Evolutionary conservation across 139 green algal genomes (phyloP), one percentile per base, ranked within the genome.

Genomic region (Chlamydomonas applanata): DNA sequence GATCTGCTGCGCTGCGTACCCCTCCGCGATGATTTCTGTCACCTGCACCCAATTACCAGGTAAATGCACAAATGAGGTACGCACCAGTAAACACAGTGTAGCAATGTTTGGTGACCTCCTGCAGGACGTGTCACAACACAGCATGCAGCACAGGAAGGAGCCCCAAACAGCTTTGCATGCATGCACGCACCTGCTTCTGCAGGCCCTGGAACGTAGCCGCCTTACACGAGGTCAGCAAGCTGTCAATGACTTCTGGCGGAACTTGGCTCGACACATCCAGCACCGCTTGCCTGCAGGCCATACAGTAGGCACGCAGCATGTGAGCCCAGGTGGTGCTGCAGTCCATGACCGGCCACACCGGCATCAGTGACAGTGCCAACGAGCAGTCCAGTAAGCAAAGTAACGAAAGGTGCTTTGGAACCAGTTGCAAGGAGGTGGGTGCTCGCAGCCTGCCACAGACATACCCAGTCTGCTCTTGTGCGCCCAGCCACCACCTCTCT

Each of bases 1-100:
- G 34, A 97, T 74, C 73, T 93, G 88, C 73, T 89, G 82, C 29
- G 79, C 83, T 7, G 87, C 83, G 68, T 88, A 97, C 34, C 93
- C 92, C n/a, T 95, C 90, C 1, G 86, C 82, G 19, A 97, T 91
- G 33, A 91, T 71, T 53, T 89, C 74, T 0, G 52, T 79, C 46
- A 95, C 84, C 76, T 83, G 59, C 17, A 32, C 40, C 7, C 11
- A 11, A 17, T 2, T n/a, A n/a, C n/a, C n/a, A n/a, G n/a, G n/a
- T n/a, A n/a, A n/a, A n/a, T n/a, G 2, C 16, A 56, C 65, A 35
- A 59, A 33, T 27, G 27, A 20, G 7, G 22, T 22, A 33, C 29
- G 64, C 64, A 13, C 9, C 64, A 59, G 64, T 16, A 71, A 19
- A 9, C 11, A 14, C 60, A 68, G 14, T n/a, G n/a, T n/a, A n/a